Evolutionary conservation across 1,139 yeast genomes (phyloP), one percentile per base, ranked within the genome.

Genomic region (Yamadazyma triangularis): DNA sequence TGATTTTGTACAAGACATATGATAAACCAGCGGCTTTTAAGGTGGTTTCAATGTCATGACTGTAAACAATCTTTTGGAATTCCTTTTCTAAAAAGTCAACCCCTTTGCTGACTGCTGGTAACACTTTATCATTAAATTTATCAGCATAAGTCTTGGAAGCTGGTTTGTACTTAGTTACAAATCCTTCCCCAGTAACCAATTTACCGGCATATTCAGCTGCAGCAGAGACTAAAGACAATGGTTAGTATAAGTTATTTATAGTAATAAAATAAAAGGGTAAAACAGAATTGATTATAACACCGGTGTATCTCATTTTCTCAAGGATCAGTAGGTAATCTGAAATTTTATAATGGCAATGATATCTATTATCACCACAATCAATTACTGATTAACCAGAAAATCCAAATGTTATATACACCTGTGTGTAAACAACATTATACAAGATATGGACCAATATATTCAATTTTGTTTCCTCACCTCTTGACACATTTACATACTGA

Each of bases 131-230:
- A 48, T 70, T 51, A 63, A 72, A 40, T 39, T 54, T 43, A 55
- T 57, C 42, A 57, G 73, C 67, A 39, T 48, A 64, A 21, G 70
- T 53, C 30, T 52, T 50, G 23, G 59, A 35, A 15, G 57, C 33
- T 32, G 88, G 87, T 56, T 67, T 77, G 58, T 78, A 70, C 47
- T 76, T 77, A 42, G 85, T 71, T 40, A 83, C 77, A 45, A 82
- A 68, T 13, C 91, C 91, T 48, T 77, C 73, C 38, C 89, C 89
- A 32, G 84, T 71, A 40, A 79, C 59, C 33, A 76, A 53, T 53
- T 75, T 77, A 40, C 88, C 81, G 29, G 70, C 65, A 50, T 79
- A 82, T 60, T 83, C 91, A 33, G 79, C 81, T 36, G 73, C 68
- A 34, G 85, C 88, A 34, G 86, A 70, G 26, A 70, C 66, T 57